A percentile compares a stretch with the other conserved stretches of the same genome.
phyloP scores from a whole-genome alignment of 306 rosid species.

The Quercus engelmannii region DNA sequence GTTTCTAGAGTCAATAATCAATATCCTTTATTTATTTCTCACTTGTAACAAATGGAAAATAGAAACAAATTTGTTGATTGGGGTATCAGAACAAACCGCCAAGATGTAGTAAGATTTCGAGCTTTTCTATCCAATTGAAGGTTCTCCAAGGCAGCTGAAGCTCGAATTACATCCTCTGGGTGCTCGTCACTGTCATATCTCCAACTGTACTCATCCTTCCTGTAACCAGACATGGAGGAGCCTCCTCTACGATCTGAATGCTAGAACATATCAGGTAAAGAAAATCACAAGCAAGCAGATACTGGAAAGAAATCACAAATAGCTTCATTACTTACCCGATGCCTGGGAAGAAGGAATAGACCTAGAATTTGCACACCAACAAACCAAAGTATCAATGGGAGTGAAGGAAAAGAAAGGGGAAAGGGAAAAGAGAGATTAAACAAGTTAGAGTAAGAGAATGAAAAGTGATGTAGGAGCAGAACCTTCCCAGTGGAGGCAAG shows the following conservation, averaged over 20 bases:
- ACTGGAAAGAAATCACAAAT: slow-evolving; percentile 11
- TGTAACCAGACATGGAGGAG: slow-evolving; percentile 68
- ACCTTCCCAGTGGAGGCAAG: slow-evolving; percentile 98
- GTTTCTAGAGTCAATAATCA: neutral
- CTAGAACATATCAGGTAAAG: slow-evolving; percentile 41
- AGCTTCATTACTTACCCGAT: slow-evolving; percentile 66
- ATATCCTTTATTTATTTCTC: neutral
- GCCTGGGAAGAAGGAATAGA: slow-evolving; percentile 75
- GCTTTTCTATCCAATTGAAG: slow-evolving; percentile 97
- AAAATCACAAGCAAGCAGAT: slow-evolving; percentile 26
- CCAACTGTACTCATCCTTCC: slow-evolving; percentile 96
- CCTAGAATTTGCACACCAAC: slow-evolving; percentile 48
- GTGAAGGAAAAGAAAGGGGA: neutral
- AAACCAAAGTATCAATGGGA: slow-evolving; percentile 24
- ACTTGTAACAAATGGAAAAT: neutral
- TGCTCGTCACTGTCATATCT: slow-evolving; percentile 84
- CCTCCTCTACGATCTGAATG: slow-evolving; percentile 95
- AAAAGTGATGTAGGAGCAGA: slow-evolving; percentile 18
- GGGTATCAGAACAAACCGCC: slow-evolving; percentile 71
- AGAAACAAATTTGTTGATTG: neutral
- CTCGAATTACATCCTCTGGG: slow-evolving; percentile 78
- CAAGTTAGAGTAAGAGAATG: slow-evolving; percentile 3
- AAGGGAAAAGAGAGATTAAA: neutral
- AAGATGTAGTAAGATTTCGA: slow-evolving; percentile 93
- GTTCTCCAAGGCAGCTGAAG: slow-evolving; percentile 86